Conservation (phyloP, 2,329 filamentous ascomycete species). For the Dichotomopilus funicola region DNA sequence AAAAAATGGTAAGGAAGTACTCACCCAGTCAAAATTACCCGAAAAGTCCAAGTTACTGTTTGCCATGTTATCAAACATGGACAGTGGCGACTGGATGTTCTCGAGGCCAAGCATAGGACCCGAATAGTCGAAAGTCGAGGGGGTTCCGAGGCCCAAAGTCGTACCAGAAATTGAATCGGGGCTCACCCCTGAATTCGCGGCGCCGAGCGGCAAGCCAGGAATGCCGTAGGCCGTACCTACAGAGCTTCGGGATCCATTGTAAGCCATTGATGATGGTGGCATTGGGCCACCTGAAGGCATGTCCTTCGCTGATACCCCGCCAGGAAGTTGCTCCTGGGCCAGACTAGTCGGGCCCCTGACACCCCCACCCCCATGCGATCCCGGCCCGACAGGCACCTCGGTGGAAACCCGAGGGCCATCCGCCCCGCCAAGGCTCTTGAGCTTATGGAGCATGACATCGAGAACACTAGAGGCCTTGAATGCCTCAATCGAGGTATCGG, state of each 20-base stretch:
- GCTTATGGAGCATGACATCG: slow-evolving; percentile 76
- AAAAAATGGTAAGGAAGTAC: neutral
- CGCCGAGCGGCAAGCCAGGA: slow-evolving; percentile 36
- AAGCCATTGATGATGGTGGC: slow-evolving; percentile 26
- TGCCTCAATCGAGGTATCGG: slow-evolving; percentile 77
- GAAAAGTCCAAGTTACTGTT: slow-evolving; percentile 39
- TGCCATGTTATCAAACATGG: slow-evolving; percentile 45
- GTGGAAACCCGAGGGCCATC: slow-evolving; percentile 9
- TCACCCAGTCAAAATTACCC: slow-evolving; percentile 53
- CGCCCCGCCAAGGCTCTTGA: slow-evolving; percentile 45
- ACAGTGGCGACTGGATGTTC: slow-evolving; percentile 41
- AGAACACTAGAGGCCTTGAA: slow-evolving; percentile 78
- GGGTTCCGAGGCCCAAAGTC: slow-evolving; percentile 21
- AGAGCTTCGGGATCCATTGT: slow-evolving; percentile 31
- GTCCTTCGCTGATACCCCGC: slow-evolving; percentile 36
- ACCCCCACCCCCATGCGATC: slow-evolving; percentile 4
- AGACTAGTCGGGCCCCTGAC: slow-evolving; percentile 24
- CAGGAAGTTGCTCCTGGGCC: slow-evolving; percentile 31
- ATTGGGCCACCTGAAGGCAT: slow-evolving; percentile 37
- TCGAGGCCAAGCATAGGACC: slow-evolving; percentile 30
- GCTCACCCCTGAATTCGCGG: neutral
- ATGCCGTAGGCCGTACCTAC: slow-evolving; percentile 38
- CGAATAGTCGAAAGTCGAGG: slow-evolving; percentile 34
- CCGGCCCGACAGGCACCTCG: slow-evolving; percentile 18
- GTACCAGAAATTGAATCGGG: neutral